Evolutionary conservation across 176 grass and related monocot genomes (phyloP), one percentile per base, ranked within the genome.

Genomic region (Oropetium thomaeum): DNA sequence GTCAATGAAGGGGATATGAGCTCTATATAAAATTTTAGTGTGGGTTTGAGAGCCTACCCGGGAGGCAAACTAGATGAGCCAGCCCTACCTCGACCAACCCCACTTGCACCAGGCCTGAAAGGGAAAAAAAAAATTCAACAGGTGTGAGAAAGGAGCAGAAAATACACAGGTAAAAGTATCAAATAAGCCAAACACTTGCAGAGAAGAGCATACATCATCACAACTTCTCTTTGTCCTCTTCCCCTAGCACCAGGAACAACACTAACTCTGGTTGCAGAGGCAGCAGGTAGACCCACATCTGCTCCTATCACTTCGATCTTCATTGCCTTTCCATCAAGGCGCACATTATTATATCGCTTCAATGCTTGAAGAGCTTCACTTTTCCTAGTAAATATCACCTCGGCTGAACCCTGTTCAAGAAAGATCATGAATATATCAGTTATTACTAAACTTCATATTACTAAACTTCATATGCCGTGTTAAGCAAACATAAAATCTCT

Each of bases 281-380:
- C 70, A 42, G 74, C 48, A 41, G 77, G 42, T 71, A 90, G 70
- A 41, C 89, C 79, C 75, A 85, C 60, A 88, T 90, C 90, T 70
- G 79, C 81, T 38, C 96, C 96, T 62, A 99, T 92, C 73, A 92
- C 77, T 85, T 92, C 89, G 3, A 99, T 95, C 77, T 92, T 99
- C 92, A 96, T 99, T 40, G 80, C 71, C 49, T 99, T 99, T 26
- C 96, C 92, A 88, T 99, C 96, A 83, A 99, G 87, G 19, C 82
- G 87, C 25, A 99, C 92, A 67, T 92, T 99, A 80, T 95, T 99
- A 80, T 92, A 99, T 39, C 89, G 80, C 76, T 95, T 99, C 73
- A 99, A 79, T 16, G 92, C 89, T 7, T 74, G 87, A 65, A 96
- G 66, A 25, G 92, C 92, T 86, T 95, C 96, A 73, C 82, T 95